Conservation (phyloP, 2,329 filamentous ascomycete species). For the Scytalidium sp. region DNA sequence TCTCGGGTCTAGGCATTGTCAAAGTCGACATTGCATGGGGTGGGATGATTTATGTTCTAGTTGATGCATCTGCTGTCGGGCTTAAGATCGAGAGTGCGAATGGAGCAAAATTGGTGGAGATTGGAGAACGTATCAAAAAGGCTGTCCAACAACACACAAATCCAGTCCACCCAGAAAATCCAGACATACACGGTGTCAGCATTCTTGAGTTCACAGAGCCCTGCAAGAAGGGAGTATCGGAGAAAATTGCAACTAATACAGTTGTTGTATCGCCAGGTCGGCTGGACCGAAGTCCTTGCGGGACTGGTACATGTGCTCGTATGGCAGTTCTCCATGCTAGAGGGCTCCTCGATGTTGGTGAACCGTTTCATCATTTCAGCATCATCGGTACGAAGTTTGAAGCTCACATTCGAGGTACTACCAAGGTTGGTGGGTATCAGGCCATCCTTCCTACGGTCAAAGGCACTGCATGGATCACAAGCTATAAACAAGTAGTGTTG, state of each 20-base stretch:
- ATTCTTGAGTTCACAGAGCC: slow-evolving; percentile 37
- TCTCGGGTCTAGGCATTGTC: slow-evolving; percentile 37
- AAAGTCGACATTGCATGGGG: slow-evolving; percentile 43
- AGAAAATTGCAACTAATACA: slow-evolving; percentile 33
- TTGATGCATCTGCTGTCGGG: slow-evolving; percentile 35
- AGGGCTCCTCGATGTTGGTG: slow-evolving; percentile 32
- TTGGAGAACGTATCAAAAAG: slow-evolving; percentile 40
- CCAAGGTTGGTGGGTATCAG: slow-evolving; percentile 34
- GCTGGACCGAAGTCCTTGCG: slow-evolving; percentile 44
- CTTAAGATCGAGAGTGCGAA: slow-evolving; percentile 30
- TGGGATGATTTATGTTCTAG: slow-evolving; percentile 42
- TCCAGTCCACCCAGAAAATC: slow-evolving; percentile 41
- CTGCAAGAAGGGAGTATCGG: slow-evolving; percentile 16
- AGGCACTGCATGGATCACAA: slow-evolving; percentile 43
- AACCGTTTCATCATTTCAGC: slow-evolving; percentile 36
- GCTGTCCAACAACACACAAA: slow-evolving; percentile 32
- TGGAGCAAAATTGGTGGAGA: slow-evolving; percentile 33
- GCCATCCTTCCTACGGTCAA: slow-evolving; percentile 39
- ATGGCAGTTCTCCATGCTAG: slow-evolving; percentile 40
- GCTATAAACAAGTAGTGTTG: slow-evolving; percentile 39
- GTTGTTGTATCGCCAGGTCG: slow-evolving; percentile 42
- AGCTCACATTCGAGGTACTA: slow-evolving; percentile 32
- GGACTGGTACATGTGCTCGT: slow-evolving; percentile 41
- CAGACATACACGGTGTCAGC: slow-evolving; percentile 36
- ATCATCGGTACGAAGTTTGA: slow-evolving; percentile 42